A percentile compares a stretch with the other conserved stretches of the same genome.
Conservation (phyloP, 768 basidiomycete genomes). For the Mycena belliarum region DNA sequence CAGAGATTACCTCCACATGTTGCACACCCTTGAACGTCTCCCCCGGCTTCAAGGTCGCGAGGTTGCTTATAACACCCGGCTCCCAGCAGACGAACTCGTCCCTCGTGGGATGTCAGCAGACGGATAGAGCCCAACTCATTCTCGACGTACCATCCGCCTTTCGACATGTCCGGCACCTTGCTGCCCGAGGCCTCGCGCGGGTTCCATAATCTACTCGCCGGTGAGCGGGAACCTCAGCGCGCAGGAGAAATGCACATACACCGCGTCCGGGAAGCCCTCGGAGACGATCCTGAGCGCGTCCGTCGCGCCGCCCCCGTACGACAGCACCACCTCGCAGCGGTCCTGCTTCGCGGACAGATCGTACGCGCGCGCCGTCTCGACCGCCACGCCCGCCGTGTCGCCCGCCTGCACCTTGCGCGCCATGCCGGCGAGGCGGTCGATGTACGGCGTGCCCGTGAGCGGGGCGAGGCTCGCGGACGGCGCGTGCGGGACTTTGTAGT, state of each 20-base stretch:
- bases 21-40: background rate
- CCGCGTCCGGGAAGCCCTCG: background rate
- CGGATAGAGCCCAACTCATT: background rate
- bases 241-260: background rate
- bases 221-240: background rate
- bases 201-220: background rate
- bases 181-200: background rate
- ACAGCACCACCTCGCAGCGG: background rate
- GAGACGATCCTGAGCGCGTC: background rate
- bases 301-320: background rate
- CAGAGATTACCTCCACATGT: background rate
- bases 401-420: background rate
- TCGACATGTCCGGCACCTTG: background rate
- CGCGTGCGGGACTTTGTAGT: background rate
- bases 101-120: background rate
- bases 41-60: background rate
- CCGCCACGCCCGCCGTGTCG: background rate
- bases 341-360: background rate
- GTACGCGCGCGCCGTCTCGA: background rate
- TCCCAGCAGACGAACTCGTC: conserved; percentile 1
- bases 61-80: background rate
- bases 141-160: background rate
- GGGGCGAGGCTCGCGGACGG: background rate
- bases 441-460: background rate
- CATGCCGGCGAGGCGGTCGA: conserved; percentile 2